Evolutionary conservation across 805 yeast species (phyloP), one percentile per base, ranked within the genome.

Genomic region (Metschnikowia colocasiae): DNA sequence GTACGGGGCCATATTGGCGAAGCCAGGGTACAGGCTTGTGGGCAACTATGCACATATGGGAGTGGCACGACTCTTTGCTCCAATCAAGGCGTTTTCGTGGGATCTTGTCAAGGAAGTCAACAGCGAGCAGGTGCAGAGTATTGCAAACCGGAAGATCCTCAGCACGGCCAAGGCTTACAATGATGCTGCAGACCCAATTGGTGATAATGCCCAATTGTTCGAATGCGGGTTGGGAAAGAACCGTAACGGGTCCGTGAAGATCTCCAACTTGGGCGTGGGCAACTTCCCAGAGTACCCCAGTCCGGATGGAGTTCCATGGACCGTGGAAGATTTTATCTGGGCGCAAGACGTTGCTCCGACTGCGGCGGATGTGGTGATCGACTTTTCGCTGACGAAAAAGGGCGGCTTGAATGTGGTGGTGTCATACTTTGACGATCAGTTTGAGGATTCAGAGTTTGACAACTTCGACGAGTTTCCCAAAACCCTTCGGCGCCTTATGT

Each of bases 31-130:
- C 46, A 62, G 60, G 45, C 49, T 65, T 26, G 46, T 68, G 44
- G 74, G 74, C 2, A 60, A 63, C 22, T 56, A 53, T 48, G 71
- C 75, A 3, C 67, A 64, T 46, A 52, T 59, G 38, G 75, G 75
- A 0, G 47, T 66, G 15, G 53, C 62, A 1, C 63, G 65, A 36
- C 53, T 55, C 20, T 40, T 63, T n/a, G 63, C 71, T 0, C 74
- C 74, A 2, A 30, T 64, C 6, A 45, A 45, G 2, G 54, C 58
- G 20, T 66, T 71, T 43, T 53, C 62, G 4, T 71, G 76, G 76
- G 65, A 65, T 5, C 16, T 44, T 1, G 74, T 61, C 1, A 45
- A 56, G 26, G 40, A 44, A 7, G 47, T 67, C n/a, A 57, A 57
- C 40, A 37, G 27, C 1, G 53, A 61, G 33, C 51, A 67, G 45